Conservation (phyloP, 1,284 basidiomycete genomes). For the Rhodotorula sp. region DNA sequence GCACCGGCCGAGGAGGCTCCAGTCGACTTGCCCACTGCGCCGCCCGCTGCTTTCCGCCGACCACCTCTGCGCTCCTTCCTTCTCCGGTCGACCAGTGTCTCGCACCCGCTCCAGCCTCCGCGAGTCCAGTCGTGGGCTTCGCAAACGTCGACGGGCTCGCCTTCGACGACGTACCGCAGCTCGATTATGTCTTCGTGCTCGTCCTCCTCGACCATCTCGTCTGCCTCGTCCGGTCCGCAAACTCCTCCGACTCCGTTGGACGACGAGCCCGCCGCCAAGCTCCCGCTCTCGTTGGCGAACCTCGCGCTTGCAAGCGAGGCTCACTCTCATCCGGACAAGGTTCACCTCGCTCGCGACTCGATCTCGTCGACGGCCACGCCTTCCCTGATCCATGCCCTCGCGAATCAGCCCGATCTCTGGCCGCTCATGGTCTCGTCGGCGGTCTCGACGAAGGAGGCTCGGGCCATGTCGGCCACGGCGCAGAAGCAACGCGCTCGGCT, state of each 20-base stretch:
- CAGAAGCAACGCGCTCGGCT: background rate
- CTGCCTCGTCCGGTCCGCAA: constrained; percentile 9
- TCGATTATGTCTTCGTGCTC: constrained; percentile 4
- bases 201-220: constrained; percentile 13
- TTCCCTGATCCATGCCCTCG: constrained; percentile 11
- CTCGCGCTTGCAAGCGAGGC: background rate
- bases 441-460: background rate
- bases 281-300: background rate
- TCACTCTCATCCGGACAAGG: background rate
- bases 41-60: background rate
- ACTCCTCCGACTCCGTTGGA: constrained; percentile 6
- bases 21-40: background rate
- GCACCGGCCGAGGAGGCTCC: background rate
- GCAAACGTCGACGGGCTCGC: background rate
- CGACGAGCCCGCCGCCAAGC: background rate
- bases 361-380: constrained; percentile 10
- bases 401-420: constrained; percentile 23
- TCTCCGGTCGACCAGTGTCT: background rate
- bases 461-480: background rate
- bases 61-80: background rate
- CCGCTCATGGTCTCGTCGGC: constrained; percentile 11
- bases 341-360: background rate
- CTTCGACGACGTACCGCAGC: background rate
- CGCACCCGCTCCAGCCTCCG: background rate
- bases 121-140: constrained; percentile 3